A percentile compares a stretch with the other conserved stretches of the same genome.
phyloP scores from a whole-genome alignment of 306 rosid genomes.

The Parietaria judaica region DNA sequence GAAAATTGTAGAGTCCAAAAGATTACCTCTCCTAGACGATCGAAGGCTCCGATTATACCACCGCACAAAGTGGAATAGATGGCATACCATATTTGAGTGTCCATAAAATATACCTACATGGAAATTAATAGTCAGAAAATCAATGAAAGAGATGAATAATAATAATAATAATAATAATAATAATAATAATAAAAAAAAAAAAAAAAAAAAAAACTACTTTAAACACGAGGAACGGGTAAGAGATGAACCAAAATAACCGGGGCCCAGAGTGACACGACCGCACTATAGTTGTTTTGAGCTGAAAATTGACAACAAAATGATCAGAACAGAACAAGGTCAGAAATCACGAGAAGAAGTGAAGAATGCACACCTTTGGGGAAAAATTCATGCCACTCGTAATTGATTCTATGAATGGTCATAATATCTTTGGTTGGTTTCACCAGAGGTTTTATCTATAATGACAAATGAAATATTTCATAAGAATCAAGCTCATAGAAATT shows the following conservation, averaged over 20 bases:
- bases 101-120: conserved; percentile 91
- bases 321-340: conserved; percentile 23
- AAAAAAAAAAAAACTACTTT: conserved; percentile 20
- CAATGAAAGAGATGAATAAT: conserved; percentile 10
- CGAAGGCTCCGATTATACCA: conserved; percentile 90
- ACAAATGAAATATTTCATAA: conserved; percentile 12
- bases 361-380: conserved; percentile 61
- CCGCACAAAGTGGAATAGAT: conserved; percentile 73
- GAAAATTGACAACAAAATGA: conserved; percentile 27
- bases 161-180: no score
- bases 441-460: conserved; percentile 73
- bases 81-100: conserved; percentile 96
- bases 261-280: conserved; percentile 74
- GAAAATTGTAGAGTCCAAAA: neutral
- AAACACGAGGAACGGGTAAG: conserved; percentile 11
- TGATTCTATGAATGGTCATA: conserved; percentile 59
- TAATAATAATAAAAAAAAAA: no score
- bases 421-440: conserved; percentile 82
- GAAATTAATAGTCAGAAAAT: conserved; percentile 19
- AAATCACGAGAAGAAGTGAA: conserved; percentile 15
- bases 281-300: conserved; percentile 68
- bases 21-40: conserved; percentile 91
- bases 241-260: conserved; percentile 69
- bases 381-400: conserved; percentile 84
- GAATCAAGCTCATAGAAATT: neutral